Conservation (phyloP, 306 rosid genomes). For the Alnus rubra region DNA sequence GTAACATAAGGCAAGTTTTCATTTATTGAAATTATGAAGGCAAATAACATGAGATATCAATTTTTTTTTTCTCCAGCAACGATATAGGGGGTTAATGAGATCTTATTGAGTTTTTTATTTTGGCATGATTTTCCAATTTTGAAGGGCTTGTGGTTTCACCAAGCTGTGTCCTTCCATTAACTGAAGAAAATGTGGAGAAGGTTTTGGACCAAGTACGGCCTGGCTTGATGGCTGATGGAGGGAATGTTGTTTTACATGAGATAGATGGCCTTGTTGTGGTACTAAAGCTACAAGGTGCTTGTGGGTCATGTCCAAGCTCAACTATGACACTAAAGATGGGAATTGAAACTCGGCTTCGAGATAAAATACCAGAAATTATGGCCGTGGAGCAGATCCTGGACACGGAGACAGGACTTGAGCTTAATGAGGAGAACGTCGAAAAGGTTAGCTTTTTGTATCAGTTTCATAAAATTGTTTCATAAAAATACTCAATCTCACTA, state of each 20-base stretch:
- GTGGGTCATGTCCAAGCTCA: constrained; percentile 98
- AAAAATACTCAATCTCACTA: neutral
- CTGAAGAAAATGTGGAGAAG: constrained; percentile 94
- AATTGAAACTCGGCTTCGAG: constrained; percentile 82
- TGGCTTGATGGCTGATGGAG: constrained; percentile 93
- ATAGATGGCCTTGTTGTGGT: constrained; percentile 94
- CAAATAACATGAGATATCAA: neutral
- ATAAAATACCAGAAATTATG: constrained; percentile 89
- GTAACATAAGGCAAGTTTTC: neutral
- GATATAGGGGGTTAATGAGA: neutral
- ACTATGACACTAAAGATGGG: constrained; percentile 96
- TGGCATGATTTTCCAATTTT: constrained; percentile 24
- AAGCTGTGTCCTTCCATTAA: constrained; percentile 72
- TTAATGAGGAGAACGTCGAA: constrained; percentile 80
- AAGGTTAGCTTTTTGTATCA: constrained; percentile 43
- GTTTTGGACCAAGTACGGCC: constrained; percentile 98
- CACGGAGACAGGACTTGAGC: constrained; percentile 83
- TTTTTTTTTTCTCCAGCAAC: neutral
- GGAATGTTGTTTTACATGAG: constrained; percentile 92
- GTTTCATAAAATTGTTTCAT: neutral
- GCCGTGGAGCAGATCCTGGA: constrained; percentile 87
- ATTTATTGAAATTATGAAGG: neutral
- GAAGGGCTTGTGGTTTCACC: constrained; percentile 77
- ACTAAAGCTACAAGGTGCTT: constrained; percentile 94
- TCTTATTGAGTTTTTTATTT: constrained; percentile 13